Base-by-base conservation (phyloP, 306 rosid genomes). In the Lagenaria siceraria region DNA sequence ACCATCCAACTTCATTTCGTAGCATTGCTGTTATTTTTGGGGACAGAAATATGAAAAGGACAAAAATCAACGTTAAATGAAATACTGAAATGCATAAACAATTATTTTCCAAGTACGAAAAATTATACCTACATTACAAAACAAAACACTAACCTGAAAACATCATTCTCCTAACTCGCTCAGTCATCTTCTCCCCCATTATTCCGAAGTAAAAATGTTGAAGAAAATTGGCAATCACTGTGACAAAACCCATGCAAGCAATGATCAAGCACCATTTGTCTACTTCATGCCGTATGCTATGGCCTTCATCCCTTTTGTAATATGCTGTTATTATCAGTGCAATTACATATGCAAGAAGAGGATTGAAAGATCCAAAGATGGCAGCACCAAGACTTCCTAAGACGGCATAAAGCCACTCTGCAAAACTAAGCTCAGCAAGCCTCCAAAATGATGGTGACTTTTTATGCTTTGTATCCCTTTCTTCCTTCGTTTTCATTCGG, bases 121-220 rank as follows among this genome's bases (percentile, higher is more conserved):
- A 73, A 21, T 8, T 21, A 62, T 54, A 72, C n/a, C 58, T 78
- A 80, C 73, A 56, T 36, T 63, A 56, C 15, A 75, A 60, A 75
- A 87, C 56, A 42, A 51, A 78, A 40, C 61, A 71, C 65, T 21
- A 78, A 92, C 99, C 99, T 88, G 99, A 96, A 80, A 96, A 96
- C 99, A 96, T 96, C 99, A 96, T 96, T 96, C 99, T 96, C 81
- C 99, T 86, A 82, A 96, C 99, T 77, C 99, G 90, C 77, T 96
- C 99, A 12, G 99, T 96, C 99, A 96, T 96, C 86, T 96, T 96
- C 91, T 96, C 99, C 77, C 99, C 99, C 99, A 96, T 96, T 59
- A 96, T 96, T 76, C 99, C 99, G 74, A 96, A 96, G 89, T 96
- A 96, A 85, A 96, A 96, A 86, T 96, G 99, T 86, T 96, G 99